phyloP scores from a whole-genome alignment of 306 rosid genomes.

The Cucurbita maxima region DNA sequence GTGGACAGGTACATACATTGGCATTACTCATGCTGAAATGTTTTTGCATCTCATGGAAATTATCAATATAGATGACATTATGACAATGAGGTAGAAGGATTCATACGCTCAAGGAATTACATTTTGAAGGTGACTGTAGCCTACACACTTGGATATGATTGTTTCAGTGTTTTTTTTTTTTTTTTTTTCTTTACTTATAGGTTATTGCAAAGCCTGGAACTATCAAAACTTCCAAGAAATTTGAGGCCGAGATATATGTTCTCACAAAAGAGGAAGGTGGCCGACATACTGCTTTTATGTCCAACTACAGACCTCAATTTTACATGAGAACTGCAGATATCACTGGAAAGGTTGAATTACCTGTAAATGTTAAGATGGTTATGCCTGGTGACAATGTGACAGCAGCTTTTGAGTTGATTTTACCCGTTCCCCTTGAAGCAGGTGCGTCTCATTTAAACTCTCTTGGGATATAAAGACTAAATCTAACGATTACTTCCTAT shows the following conservation, averaged over 20 bases:
- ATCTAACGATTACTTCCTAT: not conserved
- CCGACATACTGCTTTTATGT: constrained; percentile 92
- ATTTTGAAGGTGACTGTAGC: not conserved
- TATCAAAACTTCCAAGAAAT: constrained; percentile 62
- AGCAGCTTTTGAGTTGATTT: constrained; percentile 70
- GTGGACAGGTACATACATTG: constrained; percentile 65
- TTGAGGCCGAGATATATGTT: constrained; percentile 94
- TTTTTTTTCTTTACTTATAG: constrained; percentile 14
- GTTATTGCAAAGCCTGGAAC: constrained; percentile 92
- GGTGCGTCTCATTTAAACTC: constrained; percentile 30
- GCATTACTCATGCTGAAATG: constrained; percentile 2
- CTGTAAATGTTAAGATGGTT: constrained; percentile 86
- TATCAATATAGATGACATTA: not conserved
- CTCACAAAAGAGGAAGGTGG: constrained; percentile 99
- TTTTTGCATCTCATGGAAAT: not conserved
- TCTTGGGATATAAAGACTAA: not conserved
- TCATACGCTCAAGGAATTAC: not conserved
- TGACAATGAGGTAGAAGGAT: not conserved
- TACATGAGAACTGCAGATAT: constrained; percentile 95
- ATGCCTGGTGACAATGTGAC: constrained; percentile 98
- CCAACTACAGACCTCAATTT: constrained; percentile 94
- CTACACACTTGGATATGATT: not conserved
- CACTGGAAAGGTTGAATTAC: constrained; percentile 90
- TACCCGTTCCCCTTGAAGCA: constrained; percentile 79
- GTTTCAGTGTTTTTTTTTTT: not conserved